phyloP scores from a whole-genome alignment of 805 yeast genomes.

The Kazachstania viticola region DNA sequence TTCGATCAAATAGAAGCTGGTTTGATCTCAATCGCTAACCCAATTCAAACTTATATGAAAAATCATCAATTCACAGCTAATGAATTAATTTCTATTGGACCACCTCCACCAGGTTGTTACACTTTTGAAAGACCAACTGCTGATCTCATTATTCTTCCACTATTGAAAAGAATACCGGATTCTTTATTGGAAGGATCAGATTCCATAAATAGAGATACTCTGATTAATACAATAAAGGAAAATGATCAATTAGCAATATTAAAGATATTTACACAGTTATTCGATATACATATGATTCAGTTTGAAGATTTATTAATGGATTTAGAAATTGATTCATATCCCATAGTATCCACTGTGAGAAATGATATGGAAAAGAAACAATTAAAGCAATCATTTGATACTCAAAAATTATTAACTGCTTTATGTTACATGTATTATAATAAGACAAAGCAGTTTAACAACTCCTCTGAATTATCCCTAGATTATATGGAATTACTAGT shows the following conservation, averaged over 20 bases:
- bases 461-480: constrained; percentile 7
- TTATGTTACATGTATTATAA: constrained; percentile 17
- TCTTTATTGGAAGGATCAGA: constrained; percentile 7
- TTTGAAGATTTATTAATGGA: constrained; percentile 13
- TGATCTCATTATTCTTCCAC: constrained; percentile 2
- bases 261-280: constrained; percentile 12
- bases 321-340: not conserved
- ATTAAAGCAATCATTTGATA: constrained; percentile 11
- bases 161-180: constrained; percentile 17
- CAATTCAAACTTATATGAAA: constrained; percentile 15
- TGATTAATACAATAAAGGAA: too few relatives aligned
- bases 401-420: constrained; percentile 15
- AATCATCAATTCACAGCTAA: constrained; percentile 15
- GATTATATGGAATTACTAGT: constrained; percentile 20
- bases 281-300: constrained; percentile 7
- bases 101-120: constrained; percentile 1
- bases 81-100: constrained; percentile 12
- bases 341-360: not conserved
- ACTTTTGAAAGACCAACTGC: too few relatives aligned
- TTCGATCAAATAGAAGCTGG: constrained; percentile 12
- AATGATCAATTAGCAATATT: constrained; percentile 16
- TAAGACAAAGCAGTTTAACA: constrained; percentile 13
- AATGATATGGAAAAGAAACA: constrained; percentile 5
- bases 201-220: constrained; percentile 4
- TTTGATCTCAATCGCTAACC: constrained; percentile 16